A percentile compares a stretch with the other conserved stretches of the same genome.
These are phyloP conservation scores for Elongisporangium anandrum DNA, from an alignment of 352 stramenopile genomes.

Conservation along the genomic window DNA sequence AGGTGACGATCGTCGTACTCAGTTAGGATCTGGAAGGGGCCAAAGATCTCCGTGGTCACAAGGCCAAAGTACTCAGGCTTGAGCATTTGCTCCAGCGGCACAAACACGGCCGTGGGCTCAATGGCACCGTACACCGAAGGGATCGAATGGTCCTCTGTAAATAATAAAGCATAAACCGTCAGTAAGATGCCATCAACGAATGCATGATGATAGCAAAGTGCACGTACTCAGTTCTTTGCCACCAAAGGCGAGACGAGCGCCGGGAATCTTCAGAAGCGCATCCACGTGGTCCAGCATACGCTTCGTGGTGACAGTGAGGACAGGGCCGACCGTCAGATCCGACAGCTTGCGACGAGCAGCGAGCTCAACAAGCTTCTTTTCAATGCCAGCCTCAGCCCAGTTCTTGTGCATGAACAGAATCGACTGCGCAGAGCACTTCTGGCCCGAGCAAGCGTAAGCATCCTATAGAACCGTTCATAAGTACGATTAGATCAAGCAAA, in stretches of 20 bases:
- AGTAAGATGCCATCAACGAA: neutral
- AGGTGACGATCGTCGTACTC: slow-evolving; percentile 92
- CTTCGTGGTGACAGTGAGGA: slow-evolving; percentile 96
- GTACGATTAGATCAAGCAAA: slow-evolving; percentile 4
- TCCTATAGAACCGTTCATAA: slow-evolving; percentile 46
- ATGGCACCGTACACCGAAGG: slow-evolving; percentile 94
- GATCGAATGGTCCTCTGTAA: slow-evolving; percentile 91
- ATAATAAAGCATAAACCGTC: slow-evolving; percentile 6
- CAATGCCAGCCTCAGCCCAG: slow-evolving; percentile 89
- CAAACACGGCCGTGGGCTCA: slow-evolving; percentile 96
- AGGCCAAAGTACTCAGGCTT: slow-evolving; percentile 93
- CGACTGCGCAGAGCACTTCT: slow-evolving; percentile 98
- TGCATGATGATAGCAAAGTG: neutral
- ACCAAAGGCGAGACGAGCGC: slow-evolving; percentile 93
- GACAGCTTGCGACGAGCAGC: slow-evolving; percentile 88
- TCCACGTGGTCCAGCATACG: slow-evolving; percentile 93
- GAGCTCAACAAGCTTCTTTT: slow-evolving; percentile 91
- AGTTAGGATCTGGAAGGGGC: slow-evolving; percentile 97
- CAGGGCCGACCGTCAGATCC: slow-evolving; percentile 95
- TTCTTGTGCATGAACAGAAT: slow-evolving; percentile 99
- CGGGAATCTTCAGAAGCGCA: slow-evolving; percentile 90
- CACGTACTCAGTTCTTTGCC: slow-evolving; percentile 83
- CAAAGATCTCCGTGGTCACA: slow-evolving; percentile 97
- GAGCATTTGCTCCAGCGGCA: slow-evolving; percentile 95
- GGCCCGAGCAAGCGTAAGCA: slow-evolving; percentile 96